A percentile compares a stretch with the other conserved stretches of the same genome.
phyloP scores from a whole-genome alignment of 177 flowering plant species.

The Vitis hybrid region DNA sequence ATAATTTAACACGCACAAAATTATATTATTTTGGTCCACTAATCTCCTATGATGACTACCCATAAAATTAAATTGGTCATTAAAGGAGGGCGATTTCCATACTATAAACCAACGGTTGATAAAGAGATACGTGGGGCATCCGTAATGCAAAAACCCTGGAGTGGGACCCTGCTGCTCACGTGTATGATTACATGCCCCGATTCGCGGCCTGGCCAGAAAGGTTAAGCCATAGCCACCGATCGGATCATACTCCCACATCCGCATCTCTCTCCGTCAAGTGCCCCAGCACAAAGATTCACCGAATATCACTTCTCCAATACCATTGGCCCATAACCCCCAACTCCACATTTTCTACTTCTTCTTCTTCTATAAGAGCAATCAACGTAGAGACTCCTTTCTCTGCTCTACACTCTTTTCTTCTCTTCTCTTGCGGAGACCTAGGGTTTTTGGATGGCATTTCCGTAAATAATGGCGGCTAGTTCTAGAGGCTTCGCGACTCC shows the following conservation, averaged over 20 bases:
- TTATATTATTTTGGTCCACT: no score
- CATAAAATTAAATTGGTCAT: no score
- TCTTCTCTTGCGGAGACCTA: background rate
- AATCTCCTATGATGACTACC: no score
- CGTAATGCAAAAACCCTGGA: background rate
- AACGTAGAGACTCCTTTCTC: background rate
- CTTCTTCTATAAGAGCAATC: background rate
- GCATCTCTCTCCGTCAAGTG: conserved; percentile 10
- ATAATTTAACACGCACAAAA: no score
- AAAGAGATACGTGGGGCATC: conserved; percentile 17
- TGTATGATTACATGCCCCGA: conserved; percentile 25
- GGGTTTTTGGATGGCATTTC: conserved; percentile 27
- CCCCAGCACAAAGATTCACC: conserved; percentile 15
- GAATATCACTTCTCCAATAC: conserved; percentile 7
- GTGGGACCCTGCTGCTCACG: conserved; percentile 25
- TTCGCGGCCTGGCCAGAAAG: conserved; percentile 9
- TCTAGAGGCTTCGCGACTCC: conserved; percentile 45
- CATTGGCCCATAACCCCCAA: conserved; percentile 4
- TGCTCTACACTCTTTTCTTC: background rate
- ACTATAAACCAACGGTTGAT: conserved; percentile 15
- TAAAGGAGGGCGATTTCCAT: no score
- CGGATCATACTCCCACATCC: conserved; percentile 11
- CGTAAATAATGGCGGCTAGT: conserved; percentile 44
- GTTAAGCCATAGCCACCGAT: conserved; percentile 11
- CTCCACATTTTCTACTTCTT: background rate